Evolutionary conservation across 129 eudicot species (phyloP).

Genomic region (Silybum marianum): DNA sequence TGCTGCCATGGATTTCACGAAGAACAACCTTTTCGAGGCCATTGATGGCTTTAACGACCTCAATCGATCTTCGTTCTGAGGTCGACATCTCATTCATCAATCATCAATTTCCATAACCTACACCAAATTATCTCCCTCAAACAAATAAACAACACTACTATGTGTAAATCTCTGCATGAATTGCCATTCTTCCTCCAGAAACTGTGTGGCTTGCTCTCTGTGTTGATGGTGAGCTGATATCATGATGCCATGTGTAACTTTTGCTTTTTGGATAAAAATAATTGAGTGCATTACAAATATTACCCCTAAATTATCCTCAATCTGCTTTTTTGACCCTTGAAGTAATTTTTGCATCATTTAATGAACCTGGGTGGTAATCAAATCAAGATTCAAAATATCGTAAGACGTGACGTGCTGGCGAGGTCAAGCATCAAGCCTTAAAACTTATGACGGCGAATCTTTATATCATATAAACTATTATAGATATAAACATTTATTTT

Average conservation of each 20-base stretch:
- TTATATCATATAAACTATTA: too few species aligned
- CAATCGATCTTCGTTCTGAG: constrained; percentile 43
- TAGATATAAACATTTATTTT: too few species aligned
- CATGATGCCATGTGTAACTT: constrained; percentile 25
- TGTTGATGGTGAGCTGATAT: constrained; percentile 16
- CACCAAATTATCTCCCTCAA: background rate
- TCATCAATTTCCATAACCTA: constrained; percentile 31
- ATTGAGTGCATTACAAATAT: constrained; percentile 2
- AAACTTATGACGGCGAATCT: too few species aligned
- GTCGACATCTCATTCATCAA: constrained; percentile 33
- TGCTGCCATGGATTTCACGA: constrained; percentile 70
- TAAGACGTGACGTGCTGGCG: too few species aligned
- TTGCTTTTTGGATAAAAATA: constrained; percentile 23
- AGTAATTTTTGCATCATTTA: background rate
- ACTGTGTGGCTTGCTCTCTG: constrained; percentile 29
- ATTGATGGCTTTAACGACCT: constrained; percentile 64
- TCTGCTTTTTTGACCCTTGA: background rate
- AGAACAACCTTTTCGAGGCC: constrained; percentile 87
- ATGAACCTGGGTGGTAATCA: too few species aligned
- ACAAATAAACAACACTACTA: background rate
- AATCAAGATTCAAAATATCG: too few species aligned
- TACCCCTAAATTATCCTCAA: background rate
- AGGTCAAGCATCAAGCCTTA: too few species aligned
- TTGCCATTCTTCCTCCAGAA: constrained; percentile 30
- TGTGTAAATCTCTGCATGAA: constrained; percentile 11